Evolutionary conservation across 331 rosid species (phyloP), one percentile per base, ranked within the genome.

Genomic region (Malus hybrid): DNA sequence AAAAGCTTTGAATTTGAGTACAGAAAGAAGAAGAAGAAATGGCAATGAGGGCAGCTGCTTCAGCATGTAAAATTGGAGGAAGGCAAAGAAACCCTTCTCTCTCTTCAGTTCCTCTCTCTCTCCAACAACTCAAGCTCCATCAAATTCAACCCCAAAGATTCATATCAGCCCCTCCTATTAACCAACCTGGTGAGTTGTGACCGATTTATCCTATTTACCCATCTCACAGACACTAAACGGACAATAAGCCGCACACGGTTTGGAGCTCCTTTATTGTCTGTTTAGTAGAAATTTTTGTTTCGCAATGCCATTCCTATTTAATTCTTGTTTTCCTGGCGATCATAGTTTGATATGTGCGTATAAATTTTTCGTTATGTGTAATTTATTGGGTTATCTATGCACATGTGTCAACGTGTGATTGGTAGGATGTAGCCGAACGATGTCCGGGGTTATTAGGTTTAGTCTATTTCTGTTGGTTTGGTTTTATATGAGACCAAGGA

Each of bases 41-140:
- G 98, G 90, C 96, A 22, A 54, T 83, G 65, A 86, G 96, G 83
- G 85, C 83, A 32, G 82, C 88, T 69, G 75, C 82, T 34, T 73
- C 76, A 46, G 80, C 82, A 2, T 84, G 82, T 19, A 61, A 78
- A 36, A 42, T 79, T 16, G 82, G 82, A 54, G 80, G 79, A 68
- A 82, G 74, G 6, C 80, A 67, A 42, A 70, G 71, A 48, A 77
- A 29, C 80, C 90, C 83, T 20, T 57, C 74, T 48, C 63, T 84
- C 73, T 66, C 73, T 29, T 78, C 91, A 39, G 3, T 79, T 77
- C 64, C 86, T 67, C 79, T n/a, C 69, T 72, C 57, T 65, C 76
- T 80, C 60, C 65, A 55, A 14, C 81, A 60, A 14, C 81, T 56
- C 82, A 81, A 80, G 33, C 67, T 65, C 76, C 83, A 70, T 31